Evolutionary conservation across 2,329 filamentous ascomycete genomes (phyloP), one percentile per base, ranked within the genome.

Genomic region (Epichloe uncinata): DNA sequence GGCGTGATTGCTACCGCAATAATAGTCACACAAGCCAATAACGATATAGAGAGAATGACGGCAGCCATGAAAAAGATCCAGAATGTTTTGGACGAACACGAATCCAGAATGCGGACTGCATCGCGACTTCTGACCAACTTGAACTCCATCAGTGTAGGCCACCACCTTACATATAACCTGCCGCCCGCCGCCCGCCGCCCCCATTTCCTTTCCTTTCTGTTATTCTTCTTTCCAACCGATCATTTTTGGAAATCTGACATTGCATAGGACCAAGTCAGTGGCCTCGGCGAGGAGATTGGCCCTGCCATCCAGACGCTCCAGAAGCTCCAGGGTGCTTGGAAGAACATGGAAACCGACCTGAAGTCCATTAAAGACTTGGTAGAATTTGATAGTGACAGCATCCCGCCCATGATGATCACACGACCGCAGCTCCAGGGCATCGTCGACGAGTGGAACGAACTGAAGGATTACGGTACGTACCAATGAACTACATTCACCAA

Each of bases 331-430:
- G 26, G 26, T 12, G 38, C 26, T 33, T 48, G 46, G 46, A 48
- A 48, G 22, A 34, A 7, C 26, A 48, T 48, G 46, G 46, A 48
- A 37, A 48, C 37, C 4, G 37, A 48, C 18, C 46, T 48, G 13
- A 40, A 30, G n/a, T 11, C 37, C 26, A 34, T 48, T 12, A 6
- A 42, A 37, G 30, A 48, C 26, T 6, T 48, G 37, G 9, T 48
- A 5, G 46, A 48, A 2, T 48, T 48, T 34, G 46, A 48, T 15
- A 34, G 3, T 5, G 46, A 42, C n/a, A 48, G 11, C 30, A 48
- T 48, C 3, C 46, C 46, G 37, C 46, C 46, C 15, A 48, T 48
- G 46, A 4, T 48, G n/a, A 20, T 48, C 26, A 42, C 46, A 1
- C n/a, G 3, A 11, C 9, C n/a, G 1, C 37, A 42, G 38, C 38